Percentiles rank a stretch among this genome's conserved stretches.
Conservation (phyloP, 495 filamentous ascomycete species). For the Lepidopterella palustris region DNA sequence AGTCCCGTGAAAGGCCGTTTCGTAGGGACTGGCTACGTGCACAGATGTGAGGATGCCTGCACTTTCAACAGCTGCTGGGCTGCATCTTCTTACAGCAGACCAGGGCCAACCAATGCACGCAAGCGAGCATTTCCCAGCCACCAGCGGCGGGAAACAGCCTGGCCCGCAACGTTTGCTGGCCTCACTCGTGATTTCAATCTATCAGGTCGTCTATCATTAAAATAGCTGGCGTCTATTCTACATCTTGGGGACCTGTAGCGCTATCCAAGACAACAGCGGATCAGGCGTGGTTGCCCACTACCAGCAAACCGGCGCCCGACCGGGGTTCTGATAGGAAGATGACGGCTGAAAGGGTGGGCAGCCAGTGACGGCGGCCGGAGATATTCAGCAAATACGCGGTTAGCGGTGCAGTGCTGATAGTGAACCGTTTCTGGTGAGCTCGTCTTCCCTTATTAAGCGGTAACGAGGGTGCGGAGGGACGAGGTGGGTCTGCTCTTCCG, state of each 20-base stretch:
- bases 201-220: too few relatives aligned
- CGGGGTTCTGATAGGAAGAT: conserved; percentile 29
- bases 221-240: too few relatives aligned
- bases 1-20: conserved; percentile 6
- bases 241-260: too few relatives aligned
- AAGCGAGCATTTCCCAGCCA: conserved; percentile 19
- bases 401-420: conserved; percentile 16
- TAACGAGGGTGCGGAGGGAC: not conserved
- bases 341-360: conserved; percentile 24
- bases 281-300: too few relatives aligned
- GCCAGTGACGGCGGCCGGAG: conserved; percentile 21
- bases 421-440: conserved; percentile 19
- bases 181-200: not conserved
- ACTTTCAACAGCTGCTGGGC: too few relatives aligned
- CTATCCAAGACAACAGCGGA: too few relatives aligned
- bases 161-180: not conserved
- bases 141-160: not conserved
- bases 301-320: conserved; percentile 3
- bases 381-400: conserved; percentile 18
- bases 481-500: not conserved
- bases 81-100: not conserved
- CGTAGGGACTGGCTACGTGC: not conserved
- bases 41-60: not conserved
- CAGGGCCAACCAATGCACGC: conserved; percentile 12
- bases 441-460: conserved; percentile 16